Conservation (phyloP, 2,329 filamentous ascomycete species). For the Diaporthe vaccinii region DNA sequence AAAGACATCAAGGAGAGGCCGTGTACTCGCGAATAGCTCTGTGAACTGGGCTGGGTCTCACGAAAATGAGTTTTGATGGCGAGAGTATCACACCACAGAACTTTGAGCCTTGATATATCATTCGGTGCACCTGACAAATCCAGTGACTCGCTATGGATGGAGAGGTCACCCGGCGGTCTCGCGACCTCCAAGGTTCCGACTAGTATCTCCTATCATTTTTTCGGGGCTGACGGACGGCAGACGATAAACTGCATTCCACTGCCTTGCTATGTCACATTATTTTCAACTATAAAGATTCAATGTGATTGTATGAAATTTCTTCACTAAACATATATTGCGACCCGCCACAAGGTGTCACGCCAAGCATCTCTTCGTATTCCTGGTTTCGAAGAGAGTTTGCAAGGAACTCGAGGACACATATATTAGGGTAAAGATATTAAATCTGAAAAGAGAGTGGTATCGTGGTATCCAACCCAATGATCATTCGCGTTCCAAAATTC, state of each 20-base stretch:
- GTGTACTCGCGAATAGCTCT: too few relatives aligned
- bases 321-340: neutral
- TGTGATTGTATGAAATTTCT: neutral
- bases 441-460: neutral
- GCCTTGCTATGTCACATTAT: neutral
- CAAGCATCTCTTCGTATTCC: neutral
- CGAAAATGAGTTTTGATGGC: neutral
- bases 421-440: neutral
- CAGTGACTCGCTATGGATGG: neutral
- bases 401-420: neutral
- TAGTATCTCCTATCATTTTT: neutral
- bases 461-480: neutral
- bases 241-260: neutral
- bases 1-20: neutral
- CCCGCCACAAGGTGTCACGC: too few relatives aligned
- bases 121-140: neutral
- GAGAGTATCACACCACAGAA: neutral
- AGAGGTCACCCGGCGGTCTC: too few relatives aligned
- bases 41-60: neutral
- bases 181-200: neutral
- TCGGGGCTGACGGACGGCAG: neutral
- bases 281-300: neutral
- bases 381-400: too few relatives aligned
- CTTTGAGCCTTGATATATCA: neutral
- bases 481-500: neutral